Base-by-base conservation (phyloP, 371 early-diverging fungal species). In the Mucor racemosus region DNA sequence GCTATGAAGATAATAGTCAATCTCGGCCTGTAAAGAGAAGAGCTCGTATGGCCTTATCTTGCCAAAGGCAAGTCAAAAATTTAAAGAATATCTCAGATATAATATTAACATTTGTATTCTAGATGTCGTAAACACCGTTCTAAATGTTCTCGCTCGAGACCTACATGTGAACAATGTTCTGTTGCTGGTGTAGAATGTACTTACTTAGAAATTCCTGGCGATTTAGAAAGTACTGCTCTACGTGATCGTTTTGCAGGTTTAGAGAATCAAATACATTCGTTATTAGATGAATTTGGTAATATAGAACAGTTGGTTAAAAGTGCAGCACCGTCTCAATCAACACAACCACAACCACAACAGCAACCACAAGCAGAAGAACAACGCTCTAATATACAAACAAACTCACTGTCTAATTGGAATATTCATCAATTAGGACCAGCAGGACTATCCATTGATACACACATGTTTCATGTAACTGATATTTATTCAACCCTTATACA, bases 101-200 rank as follows among this genome's bases (percentile, higher is more conserved):
- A n/a, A 9, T 31, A 44, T 6, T 17, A n/a, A 4, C 17, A 15
- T 40, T 40, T 14, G n/a, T 40, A 4, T 6, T 21, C 33, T 60
- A 82, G 82, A 48, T 82, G 82, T 57, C 77, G 82, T 39, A 77
- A 75, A 57, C 76, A 82, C 54, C 69, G 82, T 21, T 82, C 82
- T 21, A 79, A 76, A 58, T 82, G 82, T 57, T 82, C 82, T 38
- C 70, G 82, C 7, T 69, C 75, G 39, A 72, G 77, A 58, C 82
- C 82, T 31, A 44, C 61, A 0, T 82, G 82, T 58, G 75, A 76
- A 36, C 79, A 82, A 58, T 82, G 82, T 61, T n/a, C 62, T 17
- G 46, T 39, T 7, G 78, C 74, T 31, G 75, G 73, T 53, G 75
- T 69, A 1, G 61, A 53, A 3, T 82, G 82, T 53, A 67, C 60